Evolutionary conservation across 495 filamentous ascomycete genomes (phyloP).

Genomic region (Penicillium paxilli): DNA sequence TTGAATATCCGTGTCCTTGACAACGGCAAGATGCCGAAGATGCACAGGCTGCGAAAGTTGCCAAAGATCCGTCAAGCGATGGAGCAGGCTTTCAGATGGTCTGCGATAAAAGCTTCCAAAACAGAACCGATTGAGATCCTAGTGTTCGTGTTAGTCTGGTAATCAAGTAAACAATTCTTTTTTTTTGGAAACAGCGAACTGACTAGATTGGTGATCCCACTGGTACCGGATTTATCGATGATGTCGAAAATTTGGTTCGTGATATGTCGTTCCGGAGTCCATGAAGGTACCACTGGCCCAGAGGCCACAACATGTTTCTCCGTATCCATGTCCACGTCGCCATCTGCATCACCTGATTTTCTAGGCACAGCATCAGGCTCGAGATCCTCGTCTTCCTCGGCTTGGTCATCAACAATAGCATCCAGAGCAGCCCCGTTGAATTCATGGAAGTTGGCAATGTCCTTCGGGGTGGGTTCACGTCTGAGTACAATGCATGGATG

Average conservation of each 20-base stretch:
- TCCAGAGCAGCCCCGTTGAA: slow-evolving; percentile 27
- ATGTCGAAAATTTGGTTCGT: slow-evolving; percentile 56
- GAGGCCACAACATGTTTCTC: slow-evolving; percentile 33
- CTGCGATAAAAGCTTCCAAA: slow-evolving; percentile 58
- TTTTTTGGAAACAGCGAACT: too few species aligned
- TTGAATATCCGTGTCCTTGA: slow-evolving; percentile 58
- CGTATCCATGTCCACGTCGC: slow-evolving; percentile 20
- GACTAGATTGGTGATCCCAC: slow-evolving; percentile 55
- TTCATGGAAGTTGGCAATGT: slow-evolving; percentile 59
- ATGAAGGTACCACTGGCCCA: slow-evolving; percentile 47
- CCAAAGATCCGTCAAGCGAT: slow-evolving; percentile 59
- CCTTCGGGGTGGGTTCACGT: slow-evolving; percentile 67
- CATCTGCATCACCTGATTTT: slow-evolving; percentile 15
- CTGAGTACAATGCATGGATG: slow-evolving; percentile 70
- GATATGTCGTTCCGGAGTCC: slow-evolving; percentile 53
- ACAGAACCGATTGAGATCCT: slow-evolving; percentile 49
- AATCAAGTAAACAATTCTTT: not conserved
- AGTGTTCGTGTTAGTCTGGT: slow-evolving; percentile 7
- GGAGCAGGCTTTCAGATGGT: slow-evolving; percentile 56
- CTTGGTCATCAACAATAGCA: slow-evolving; percentile 40
- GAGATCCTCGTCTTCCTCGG: slow-evolving; percentile 39
- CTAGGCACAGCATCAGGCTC: slow-evolving; percentile 26
- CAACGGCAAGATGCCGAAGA: slow-evolving; percentile 61
- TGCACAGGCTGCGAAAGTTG: slow-evolving; percentile 62
- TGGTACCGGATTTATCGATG: slow-evolving; percentile 48